phyloP scores from a whole-genome alignment of 2,329 filamentous ascomycete species.

The Dactylellina drechsleri region DNA sequence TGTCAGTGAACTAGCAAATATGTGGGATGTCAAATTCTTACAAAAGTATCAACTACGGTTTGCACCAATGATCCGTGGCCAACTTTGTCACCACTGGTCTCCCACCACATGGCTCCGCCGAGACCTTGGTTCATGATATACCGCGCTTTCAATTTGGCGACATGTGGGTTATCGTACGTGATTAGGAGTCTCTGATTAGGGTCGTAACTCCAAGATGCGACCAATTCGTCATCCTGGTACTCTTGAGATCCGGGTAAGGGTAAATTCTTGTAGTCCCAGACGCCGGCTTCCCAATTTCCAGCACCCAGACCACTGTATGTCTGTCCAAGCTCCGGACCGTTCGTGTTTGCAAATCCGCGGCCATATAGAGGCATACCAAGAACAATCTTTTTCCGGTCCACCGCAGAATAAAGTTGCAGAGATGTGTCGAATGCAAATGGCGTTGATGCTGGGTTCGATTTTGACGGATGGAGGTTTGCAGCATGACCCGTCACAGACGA shows the following conservation, averaged over 20 bases:
- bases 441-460: slow-evolving; percentile 71
- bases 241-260: slow-evolving; percentile 75
- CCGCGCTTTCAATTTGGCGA: slow-evolving; percentile 75
- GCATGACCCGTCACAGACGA: slow-evolving; percentile 78
- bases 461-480: slow-evolving; percentile 77
- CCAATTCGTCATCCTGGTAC: slow-evolving; percentile 70
- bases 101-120: slow-evolving; percentile 98
- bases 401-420: slow-evolving; percentile 74
- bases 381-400: slow-evolving; percentile 78
- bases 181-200: slow-evolving; percentile 73
- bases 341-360: slow-evolving; percentile 81
- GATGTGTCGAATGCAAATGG: slow-evolving; percentile 81
- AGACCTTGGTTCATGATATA: slow-evolving; percentile 75
- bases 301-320: slow-evolving; percentile 77
- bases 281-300: slow-evolving; percentile 84
- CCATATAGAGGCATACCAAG: slow-evolving; percentile 95
- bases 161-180: slow-evolving; percentile 77
- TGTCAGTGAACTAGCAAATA: not conserved
- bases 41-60: slow-evolving; percentile 28
- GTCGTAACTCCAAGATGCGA: slow-evolving; percentile 83
- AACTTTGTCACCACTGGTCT: slow-evolving; percentile 79
- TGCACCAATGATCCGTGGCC: slow-evolving; percentile 41
- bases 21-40: slow-evolving; percentile 14
- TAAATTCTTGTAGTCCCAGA: slow-evolving; percentile 89
- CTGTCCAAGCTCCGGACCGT: slow-evolving; percentile 71